Evolutionary conservation across 148 eudicot species (phyloP), one percentile per base, ranked within the genome.

Genomic region (Rheum nobile): DNA sequence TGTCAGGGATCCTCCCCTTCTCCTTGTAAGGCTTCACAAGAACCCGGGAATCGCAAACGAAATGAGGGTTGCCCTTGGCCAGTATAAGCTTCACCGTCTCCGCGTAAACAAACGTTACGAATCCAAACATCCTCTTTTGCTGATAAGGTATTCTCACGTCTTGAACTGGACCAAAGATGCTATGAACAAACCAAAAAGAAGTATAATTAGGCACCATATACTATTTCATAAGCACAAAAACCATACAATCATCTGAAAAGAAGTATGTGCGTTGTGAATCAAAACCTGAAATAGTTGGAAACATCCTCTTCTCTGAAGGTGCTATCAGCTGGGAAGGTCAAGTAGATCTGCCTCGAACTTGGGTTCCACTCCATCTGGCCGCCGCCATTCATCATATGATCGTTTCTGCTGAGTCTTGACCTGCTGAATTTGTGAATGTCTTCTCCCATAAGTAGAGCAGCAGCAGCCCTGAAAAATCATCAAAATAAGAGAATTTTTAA

Each of bases 1-100:
- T 90, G 57, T 90, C 96, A 6, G 92, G 90, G 42, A 88, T 86
- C 78, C 88, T 90, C 77, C 92, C 92, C 87, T 90, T 90, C 78
- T 90, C 96, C 81, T 93, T 93, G 79, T 93, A 93, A n/a, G 98
- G 98, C 81, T 93, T 93, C 28, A 93, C 98, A 21, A 93, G 88
- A 22, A 92, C 97, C 52, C 97, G 80, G 75, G 97, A 88, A 79
- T 92, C 96, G 41, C 97, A 92, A 3, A 92, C 97, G 38, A 92
- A 92, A 79, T 92, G 97, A 9, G 97, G 97, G 74, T 92, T 92
- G 10, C 97, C 97, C 81, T 92, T 92, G 2, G 93, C 96, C 7
- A 92, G 90, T 71, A 92, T 92, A 24, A 85, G 82, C 86, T 87
- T 92, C 12, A 92, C 98, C 63, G 98, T 92, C 21, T 92, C 98